Percentiles rank a stretch among this genome's conserved stretches.
Evolutionary conservation across 495 filamentous ascomycete genomes (phyloP).

Genomic region (Penicillium antarcticum): DNA sequence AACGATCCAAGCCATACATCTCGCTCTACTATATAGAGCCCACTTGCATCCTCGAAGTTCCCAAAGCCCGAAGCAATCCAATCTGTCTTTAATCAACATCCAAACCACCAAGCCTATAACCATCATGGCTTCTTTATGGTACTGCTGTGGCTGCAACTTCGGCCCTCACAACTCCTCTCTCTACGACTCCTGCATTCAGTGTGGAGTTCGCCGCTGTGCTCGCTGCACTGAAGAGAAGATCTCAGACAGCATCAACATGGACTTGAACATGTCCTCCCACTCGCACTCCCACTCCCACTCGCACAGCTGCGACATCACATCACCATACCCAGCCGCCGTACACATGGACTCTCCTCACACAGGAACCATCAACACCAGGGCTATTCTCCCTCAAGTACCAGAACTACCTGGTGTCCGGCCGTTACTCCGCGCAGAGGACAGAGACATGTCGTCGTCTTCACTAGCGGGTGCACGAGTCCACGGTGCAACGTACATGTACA

Average conservation of each 20-base stretch:
- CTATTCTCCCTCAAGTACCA: conserved; percentile 2
- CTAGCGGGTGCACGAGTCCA: background rate
- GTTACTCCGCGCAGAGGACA: background rate
- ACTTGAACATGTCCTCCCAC: conserved; percentile 7
- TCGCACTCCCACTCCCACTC: conserved; percentile 3
- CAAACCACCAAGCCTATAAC: background rate
- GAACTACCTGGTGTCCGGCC: conserved; percentile 12
- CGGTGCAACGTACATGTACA: conserved; percentile 23
- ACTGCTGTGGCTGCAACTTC: conserved; percentile 31
- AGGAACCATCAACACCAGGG: conserved; percentile 4
- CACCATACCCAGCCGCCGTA: conserved; percentile 18
- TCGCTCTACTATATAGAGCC: too few species aligned
- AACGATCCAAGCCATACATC: background rate
- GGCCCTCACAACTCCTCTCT: conserved; percentile 27
- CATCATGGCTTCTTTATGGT: conserved; percentile 29
- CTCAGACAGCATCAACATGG: background rate
- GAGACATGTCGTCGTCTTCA: background rate
- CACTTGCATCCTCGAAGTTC: too few species aligned
- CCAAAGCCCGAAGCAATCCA: too few species aligned
- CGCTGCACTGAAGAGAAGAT: conserved; percentile 18
- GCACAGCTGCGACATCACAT: conserved; percentile 10
- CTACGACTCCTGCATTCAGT: conserved; percentile 27
- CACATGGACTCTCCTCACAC: conserved; percentile 1
- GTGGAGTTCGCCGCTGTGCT: conserved; percentile 15
- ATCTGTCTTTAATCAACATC: background rate